These are phyloP conservation scores for Lyophyllum shimeji DNA, from an alignment of 768 basidiomycete genomes.

Conservation along the genomic window DNA sequence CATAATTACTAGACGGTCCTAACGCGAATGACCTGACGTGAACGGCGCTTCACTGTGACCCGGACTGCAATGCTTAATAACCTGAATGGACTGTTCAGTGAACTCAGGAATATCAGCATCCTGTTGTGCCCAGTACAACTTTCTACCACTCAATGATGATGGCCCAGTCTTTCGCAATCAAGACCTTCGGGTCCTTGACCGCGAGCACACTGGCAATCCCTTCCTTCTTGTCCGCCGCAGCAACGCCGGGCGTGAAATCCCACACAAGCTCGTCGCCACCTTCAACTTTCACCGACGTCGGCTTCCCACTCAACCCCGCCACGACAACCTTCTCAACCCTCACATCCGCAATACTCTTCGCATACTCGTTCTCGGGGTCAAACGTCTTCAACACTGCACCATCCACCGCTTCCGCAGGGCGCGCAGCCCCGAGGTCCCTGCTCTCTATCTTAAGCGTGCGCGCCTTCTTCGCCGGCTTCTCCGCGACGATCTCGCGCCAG, in stretches of 20 bases:
- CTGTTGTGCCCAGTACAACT: neutral
- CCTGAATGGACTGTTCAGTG: no score
- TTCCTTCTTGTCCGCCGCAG: conserved; percentile 56
- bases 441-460: conserved; percentile 51
- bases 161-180: conserved; percentile 63
- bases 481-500: conserved; percentile 76
- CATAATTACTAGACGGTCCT: no score
- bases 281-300: conserved; percentile 56
- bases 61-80: no score
- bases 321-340: conserved; percentile 82
- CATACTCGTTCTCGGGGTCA: conserved; percentile 64
- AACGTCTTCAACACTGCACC: conserved; percentile 49
- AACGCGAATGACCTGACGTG: no score
- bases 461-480: conserved; percentile 37
- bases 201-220: conserved; percentile 66
- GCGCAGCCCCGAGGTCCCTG: conserved; percentile 48
- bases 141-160: conserved; percentile 38
- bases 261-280: conserved; percentile 58
- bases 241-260: conserved; percentile 62
- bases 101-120: neutral
- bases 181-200: conserved; percentile 73
- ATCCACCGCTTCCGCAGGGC: conserved; percentile 48
- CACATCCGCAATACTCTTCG: conserved; percentile 62
- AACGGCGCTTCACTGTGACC: no score
- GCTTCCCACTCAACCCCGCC: conserved; percentile 66